Conservation (phyloP, 345 rosid species). For the Clarkia xantiana region DNA sequence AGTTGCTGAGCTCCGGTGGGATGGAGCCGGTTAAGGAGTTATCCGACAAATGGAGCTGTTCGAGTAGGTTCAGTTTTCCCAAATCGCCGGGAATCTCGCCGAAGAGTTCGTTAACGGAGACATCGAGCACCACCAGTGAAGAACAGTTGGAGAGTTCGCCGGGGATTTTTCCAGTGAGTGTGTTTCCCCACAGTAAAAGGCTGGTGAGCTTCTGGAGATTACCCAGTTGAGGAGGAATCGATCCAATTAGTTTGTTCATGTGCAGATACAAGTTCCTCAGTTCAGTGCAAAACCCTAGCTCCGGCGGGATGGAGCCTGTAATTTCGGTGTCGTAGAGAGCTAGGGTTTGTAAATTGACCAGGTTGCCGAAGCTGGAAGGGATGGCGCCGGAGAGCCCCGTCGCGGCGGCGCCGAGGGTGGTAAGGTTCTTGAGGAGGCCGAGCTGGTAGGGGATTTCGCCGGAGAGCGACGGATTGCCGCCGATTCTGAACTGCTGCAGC, state of each 20-base stretch:
- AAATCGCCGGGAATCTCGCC: slow-evolving; percentile 72
- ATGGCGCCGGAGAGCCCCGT: slow-evolving; percentile 74
- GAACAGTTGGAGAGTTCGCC: slow-evolving; percentile 80
- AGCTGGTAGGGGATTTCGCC: slow-evolving; percentile 71
- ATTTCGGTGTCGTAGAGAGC: slow-evolving; percentile 80
- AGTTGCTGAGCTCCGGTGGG: slow-evolving; percentile 74
- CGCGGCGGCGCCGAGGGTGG: slow-evolving; percentile 87
- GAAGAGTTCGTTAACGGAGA: slow-evolving; percentile 64
- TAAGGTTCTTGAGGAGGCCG: slow-evolving; percentile 62
- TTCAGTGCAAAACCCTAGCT: slow-evolving; percentile 64
- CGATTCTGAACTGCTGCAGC: slow-evolving; percentile 69
- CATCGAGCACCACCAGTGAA: slow-evolving; percentile 81
- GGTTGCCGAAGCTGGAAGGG: slow-evolving; percentile 68
- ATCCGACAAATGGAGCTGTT: slow-evolving; percentile 95
- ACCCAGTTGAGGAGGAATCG: slow-evolving; percentile 65
- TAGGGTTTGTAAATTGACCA: slow-evolving; percentile 75
- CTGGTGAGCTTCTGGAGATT: slow-evolving; percentile 78
- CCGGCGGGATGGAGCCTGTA: slow-evolving; percentile 61
- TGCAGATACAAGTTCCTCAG: slow-evolving; percentile 80
- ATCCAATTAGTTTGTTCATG: slow-evolving; percentile 88
- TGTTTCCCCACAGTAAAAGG: slow-evolving; percentile 84
- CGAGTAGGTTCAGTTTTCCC: slow-evolving; percentile 59
- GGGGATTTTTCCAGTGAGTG: slow-evolving; percentile 64
- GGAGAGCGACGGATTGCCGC: slow-evolving; percentile 70
- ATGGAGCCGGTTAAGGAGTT: slow-evolving; percentile 51